Evolutionary conservation across 2,329 filamentous ascomycete genomes (phyloP).

Genomic region (Aspergillus brunneoviolaceus): DNA sequence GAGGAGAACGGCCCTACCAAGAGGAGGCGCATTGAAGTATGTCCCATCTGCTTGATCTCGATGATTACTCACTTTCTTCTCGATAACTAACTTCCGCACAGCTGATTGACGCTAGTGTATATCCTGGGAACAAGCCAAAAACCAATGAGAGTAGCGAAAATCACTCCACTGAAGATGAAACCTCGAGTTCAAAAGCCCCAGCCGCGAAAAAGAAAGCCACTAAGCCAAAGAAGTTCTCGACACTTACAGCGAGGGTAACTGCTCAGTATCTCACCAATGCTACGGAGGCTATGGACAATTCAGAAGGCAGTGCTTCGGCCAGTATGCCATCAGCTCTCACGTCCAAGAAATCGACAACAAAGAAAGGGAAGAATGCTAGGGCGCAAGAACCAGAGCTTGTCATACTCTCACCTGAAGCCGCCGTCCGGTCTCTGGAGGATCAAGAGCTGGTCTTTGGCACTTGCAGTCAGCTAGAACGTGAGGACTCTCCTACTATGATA

Average conservation of each 20-base stretch:
- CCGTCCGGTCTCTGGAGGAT: slow-evolving; percentile 61
- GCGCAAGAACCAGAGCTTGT: slow-evolving; percentile 49
- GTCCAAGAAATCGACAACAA: slow-evolving; percentile 12
- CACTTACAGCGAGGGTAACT: slow-evolving; percentile 75
- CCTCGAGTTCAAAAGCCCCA: slow-evolving; percentile 12
- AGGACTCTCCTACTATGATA: slow-evolving; percentile 65
- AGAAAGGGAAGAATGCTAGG: slow-evolving; percentile 24
- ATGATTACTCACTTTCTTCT: neutral
- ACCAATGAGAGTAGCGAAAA: slow-evolving; percentile 10
- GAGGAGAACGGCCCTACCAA: slow-evolving; percentile 33
- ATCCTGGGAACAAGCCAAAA: slow-evolving; percentile 14
- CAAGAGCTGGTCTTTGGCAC: slow-evolving; percentile 85
- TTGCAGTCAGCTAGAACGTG: slow-evolving; percentile 74
- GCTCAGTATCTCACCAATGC: slow-evolving; percentile 60
- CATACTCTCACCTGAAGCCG: slow-evolving; percentile 68
- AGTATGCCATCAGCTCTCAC: neutral
- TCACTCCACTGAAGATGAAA: slow-evolving; percentile 14
- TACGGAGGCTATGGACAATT: slow-evolving; percentile 16
- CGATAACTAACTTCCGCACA: slow-evolving; percentile 12
- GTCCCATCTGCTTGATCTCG: neutral
- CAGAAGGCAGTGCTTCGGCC: slow-evolving; percentile 8
- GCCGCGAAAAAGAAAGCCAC: slow-evolving; percentile 40
- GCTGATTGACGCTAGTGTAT: slow-evolving; percentile 27
- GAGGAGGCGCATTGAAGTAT: slow-evolving; percentile 40
- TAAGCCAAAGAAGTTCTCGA: slow-evolving; percentile 67